A percentile compares a stretch with the other conserved stretches of the same genome.
These are phyloP conservation scores for Macrotyloma uniflorum DNA, from an alignment of 306 rosid genomes.

Conservation along the genomic window DNA sequence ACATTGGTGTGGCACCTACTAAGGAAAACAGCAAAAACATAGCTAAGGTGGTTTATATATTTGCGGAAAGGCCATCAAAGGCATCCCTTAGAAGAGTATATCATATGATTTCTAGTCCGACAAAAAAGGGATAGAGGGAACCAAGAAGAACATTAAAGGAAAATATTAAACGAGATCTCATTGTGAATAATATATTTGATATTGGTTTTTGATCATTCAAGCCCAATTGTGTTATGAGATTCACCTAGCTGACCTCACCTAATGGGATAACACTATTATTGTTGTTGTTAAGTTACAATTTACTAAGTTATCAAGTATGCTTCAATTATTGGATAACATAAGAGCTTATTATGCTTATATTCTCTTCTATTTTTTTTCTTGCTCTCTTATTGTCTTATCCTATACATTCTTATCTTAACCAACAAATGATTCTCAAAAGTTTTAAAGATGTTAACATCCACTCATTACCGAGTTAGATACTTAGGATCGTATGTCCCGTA, in stretches of 20 bases:
- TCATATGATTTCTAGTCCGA: background rate
- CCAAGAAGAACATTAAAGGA: background rate
- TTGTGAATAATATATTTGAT: background rate
- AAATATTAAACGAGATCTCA: background rate
- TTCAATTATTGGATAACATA: background rate
- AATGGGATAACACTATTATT: background rate
- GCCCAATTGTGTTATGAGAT: background rate
- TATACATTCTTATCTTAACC: background rate
- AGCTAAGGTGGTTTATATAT: background rate
- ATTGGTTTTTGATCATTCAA: background rate
- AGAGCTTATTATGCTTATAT: background rate
- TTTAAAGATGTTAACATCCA: background rate
- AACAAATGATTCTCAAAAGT: background rate
- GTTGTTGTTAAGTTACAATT: background rate
- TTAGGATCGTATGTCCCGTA: conserved; percentile 89
- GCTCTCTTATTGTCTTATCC: background rate
- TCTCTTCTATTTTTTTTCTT: background rate
- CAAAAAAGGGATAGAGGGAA: background rate
- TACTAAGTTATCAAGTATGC: background rate
- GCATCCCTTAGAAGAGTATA: background rate
- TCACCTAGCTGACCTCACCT: background rate
- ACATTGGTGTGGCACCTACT: background rate
- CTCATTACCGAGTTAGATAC: conserved; percentile 74
- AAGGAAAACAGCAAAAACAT: background rate
- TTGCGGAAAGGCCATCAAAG: background rate